phyloP scores from a whole-genome alignment of 2,329 filamentous ascomycete genomes.

The Chaetomium strumarium region DNA sequence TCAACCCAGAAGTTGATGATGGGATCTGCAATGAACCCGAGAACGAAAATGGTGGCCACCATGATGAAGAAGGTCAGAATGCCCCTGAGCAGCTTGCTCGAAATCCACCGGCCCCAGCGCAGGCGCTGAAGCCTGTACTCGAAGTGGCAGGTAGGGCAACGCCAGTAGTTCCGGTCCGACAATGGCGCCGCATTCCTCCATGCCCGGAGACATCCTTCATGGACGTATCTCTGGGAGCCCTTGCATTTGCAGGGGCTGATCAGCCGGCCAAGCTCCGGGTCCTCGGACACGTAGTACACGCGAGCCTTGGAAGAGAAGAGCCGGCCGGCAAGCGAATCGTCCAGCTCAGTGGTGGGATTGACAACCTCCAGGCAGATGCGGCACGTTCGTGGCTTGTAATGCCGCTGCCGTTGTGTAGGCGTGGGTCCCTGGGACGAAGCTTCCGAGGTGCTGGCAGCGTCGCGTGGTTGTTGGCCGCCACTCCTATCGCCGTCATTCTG shows the following conservation, averaged over 20 bases:
- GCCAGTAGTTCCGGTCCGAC: conserved; percentile 67
- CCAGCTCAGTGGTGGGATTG: conserved; percentile 42
- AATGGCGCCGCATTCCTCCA: conserved; percentile 73
- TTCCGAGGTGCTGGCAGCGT: conserved; percentile 3
- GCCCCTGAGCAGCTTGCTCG: conserved; percentile 61
- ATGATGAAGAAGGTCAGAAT: conserved; percentile 67
- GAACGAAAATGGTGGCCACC: conserved; percentile 64
- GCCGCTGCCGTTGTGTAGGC: conserved; percentile 29
- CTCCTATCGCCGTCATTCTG: neutral
- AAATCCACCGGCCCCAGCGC: conserved; percentile 65
- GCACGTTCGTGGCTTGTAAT: conserved; percentile 70
- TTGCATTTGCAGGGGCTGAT: conserved; percentile 90
- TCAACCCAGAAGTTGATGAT: conserved; percentile 86
- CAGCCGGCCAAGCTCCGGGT: conserved; percentile 67
- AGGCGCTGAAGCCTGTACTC: conserved; percentile 73
- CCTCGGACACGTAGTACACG: conserved; percentile 63
- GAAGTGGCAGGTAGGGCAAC: conserved; percentile 84
- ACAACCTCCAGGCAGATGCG: conserved; percentile 79
- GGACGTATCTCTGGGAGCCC: conserved; percentile 87
- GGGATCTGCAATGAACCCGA: conserved; percentile 89
- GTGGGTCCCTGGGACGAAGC: conserved; percentile 13
- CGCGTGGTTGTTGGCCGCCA: conserved; percentile 4
- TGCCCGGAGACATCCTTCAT: conserved; percentile 78
- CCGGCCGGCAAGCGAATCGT: conserved; percentile 30
- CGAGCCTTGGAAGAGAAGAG: conserved; percentile 29